Conservation (phyloP, 2,329 filamentous ascomycete genomes). For the Colletotrichum falcatum region DNA sequence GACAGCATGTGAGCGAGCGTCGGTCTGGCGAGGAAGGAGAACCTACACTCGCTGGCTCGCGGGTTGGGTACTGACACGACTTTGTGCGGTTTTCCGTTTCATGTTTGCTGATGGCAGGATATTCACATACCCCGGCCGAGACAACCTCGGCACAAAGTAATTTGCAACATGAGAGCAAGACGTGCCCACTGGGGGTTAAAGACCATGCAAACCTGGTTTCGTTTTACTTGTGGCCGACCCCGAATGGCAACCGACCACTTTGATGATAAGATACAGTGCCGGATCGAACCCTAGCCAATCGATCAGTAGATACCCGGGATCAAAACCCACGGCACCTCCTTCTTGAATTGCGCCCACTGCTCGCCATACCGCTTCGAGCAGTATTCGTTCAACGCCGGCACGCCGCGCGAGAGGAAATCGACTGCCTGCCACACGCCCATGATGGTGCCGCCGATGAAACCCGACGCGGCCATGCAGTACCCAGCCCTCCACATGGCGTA, state of each 20-base stretch:
- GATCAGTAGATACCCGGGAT: conserved; percentile 53
- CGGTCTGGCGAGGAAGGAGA: background rate
- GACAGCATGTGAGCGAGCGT: conserved; percentile 67
- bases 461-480: conserved; percentile 50
- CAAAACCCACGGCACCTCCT: conserved; percentile 52
- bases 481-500: conserved; percentile 52
- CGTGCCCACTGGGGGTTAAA: background rate
- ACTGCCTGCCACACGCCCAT: conserved; percentile 48
- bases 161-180: background rate
- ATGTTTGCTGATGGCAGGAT: conserved; percentile 15
- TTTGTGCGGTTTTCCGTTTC: conserved; percentile 17
- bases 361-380: conserved; percentile 52
- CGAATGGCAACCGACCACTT: background rate
- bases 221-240: background rate
- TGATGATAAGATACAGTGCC: too few species aligned
- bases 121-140: conserved; percentile 25
- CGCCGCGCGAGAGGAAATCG: conserved; percentile 49
- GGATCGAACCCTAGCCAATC: background rate
- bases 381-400: conserved; percentile 52
- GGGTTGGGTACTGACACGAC: conserved; percentile 12
- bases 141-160: background rate
- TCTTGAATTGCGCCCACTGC: conserved; percentile 55
- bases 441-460: conserved; percentile 50
- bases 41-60: conserved; percentile 7
- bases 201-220: background rate